Evolutionary conservation across 495 filamentous ascomycete species (phyloP).

Genomic region (Neurospora hispaniola): DNA sequence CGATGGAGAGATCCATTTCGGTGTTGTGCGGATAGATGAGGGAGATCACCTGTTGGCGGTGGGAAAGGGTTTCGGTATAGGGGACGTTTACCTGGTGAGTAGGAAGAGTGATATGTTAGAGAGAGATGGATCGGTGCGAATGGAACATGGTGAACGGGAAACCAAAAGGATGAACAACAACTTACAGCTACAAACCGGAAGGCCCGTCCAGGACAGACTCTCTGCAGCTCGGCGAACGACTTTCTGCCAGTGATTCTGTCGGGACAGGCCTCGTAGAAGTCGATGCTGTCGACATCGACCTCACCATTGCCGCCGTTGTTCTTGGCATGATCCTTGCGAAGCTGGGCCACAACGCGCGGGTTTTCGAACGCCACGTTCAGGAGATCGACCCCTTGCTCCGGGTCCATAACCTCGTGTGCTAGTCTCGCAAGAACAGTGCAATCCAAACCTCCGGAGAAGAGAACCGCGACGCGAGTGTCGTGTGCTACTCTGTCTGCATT

Average conservation of each 20-base stretch:
- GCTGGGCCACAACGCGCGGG: conserved; percentile 50
- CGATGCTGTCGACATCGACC: conserved; percentile 2
- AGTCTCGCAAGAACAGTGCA: conserved; percentile 81
- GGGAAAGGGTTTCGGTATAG: conserved; percentile 59
- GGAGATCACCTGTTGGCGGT: conserved; percentile 56
- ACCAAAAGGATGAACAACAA: not conserved
- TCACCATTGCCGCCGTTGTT: not conserved
- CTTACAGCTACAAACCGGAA: conserved; percentile 70
- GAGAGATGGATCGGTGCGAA: conserved; percentile 1
- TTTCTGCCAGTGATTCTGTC: conserved; percentile 78
- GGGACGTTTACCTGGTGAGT: conserved; percentile 62
- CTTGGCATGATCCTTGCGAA: conserved; percentile 12
- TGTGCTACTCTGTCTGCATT: conserved; percentile 11
- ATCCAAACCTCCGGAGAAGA: conserved; percentile 93
- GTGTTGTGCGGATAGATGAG: conserved; percentile 91
- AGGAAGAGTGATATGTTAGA: not conserved
- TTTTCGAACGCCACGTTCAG: conserved; percentile 98
- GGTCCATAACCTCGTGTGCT: conserved; percentile 65
- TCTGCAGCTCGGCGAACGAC: conserved; percentile 61
- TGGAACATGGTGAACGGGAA: conserved; percentile 5
- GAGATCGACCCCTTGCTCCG: conserved; percentile 63
- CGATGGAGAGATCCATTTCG: conserved; percentile 98
- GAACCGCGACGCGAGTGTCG: conserved; percentile 54
- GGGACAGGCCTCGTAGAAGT: conserved; percentile 71
- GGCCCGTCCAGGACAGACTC: conserved; percentile 55